Conservation (phyloP, 345 rosid genomes). For the Brassica juncea region DNA sequence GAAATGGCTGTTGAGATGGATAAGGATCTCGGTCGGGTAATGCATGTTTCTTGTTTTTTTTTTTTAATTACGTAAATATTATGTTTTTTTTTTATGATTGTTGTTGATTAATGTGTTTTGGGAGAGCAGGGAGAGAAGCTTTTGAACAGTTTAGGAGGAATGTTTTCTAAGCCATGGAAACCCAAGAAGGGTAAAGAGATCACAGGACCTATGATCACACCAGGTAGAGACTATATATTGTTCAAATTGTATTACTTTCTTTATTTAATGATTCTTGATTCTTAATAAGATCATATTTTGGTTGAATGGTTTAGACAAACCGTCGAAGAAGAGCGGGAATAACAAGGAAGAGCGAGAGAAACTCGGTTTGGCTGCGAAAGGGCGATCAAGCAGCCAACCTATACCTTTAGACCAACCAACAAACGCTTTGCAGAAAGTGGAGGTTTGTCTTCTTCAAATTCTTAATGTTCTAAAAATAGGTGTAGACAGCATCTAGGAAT, state of each 20-base stretch:
- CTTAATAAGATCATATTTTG: neutral
- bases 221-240: conserved; percentile 42
- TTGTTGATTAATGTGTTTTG: neutral
- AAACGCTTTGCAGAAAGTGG: conserved; percentile 70
- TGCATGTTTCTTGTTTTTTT: neutral
- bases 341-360: conserved; percentile 64
- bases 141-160: conserved; percentile 85
- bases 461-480: neutral
- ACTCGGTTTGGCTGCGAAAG: conserved; percentile 61
- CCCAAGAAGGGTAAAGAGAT: conserved; percentile 77
- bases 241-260: neutral
- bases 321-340: conserved; percentile 52
- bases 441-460: conserved; percentile 45
- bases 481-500: too few species aligned
- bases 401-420: conserved; percentile 59
- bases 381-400: conserved; percentile 42
- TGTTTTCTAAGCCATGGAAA: conserved; percentile 95
- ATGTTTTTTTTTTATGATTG: neutral
- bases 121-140: conserved; percentile 83
- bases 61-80: neutral
- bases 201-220: conserved; percentile 62
- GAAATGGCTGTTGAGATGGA: conserved; percentile 70
- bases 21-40: conserved; percentile 78
- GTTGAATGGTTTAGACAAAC: conserved; percentile 42
- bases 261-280: neutral